Evolutionary conservation across 805 yeast species (phyloP), one percentile per base, ranked within the genome.

Genomic region (Schizosaccharomyces japonicus): DNA sequence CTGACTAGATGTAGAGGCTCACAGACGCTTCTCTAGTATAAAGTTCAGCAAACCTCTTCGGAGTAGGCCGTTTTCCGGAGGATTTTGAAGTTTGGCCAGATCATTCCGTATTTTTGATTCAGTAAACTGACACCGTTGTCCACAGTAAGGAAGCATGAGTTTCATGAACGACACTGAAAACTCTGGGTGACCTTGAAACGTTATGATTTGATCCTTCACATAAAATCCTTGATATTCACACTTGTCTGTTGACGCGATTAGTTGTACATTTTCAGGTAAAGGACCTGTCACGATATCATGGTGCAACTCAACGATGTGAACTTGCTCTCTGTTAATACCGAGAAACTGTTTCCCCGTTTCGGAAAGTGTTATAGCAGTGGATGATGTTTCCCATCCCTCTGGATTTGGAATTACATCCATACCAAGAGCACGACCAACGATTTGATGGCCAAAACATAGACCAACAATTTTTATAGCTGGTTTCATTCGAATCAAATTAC

Each of bases 161-260:
- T n/a, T n/a, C n/a, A n/a, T n/a, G n/a, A n/a, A n/a, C n/a, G n/a
- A n/a, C n/a, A n/a, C n/a, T n/a, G n/a, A n/a, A 56, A 80, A 84
- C 58, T 84, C 95, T 0, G 95, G 95, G 56, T 84, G 95, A 0
- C 94, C 94, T 60, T 84, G 95, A 53, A 83, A 71, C 0, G 90
- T 72, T 21, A 84, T 60, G 5, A 79, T 48, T 40, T 68, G 65
- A 21, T 65, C 57, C 0, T 68, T 66, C 36, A 71, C 69, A 49
- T 70, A 70, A 27, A 80, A 62, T 0, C 93, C 92, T 61, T 84
- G 95, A 31, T 71, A 62, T 1, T 61, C 55, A 52, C 93, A 78
- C 36, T 60, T 65, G 0, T 65, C 59, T 5, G 78, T 70, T 4
- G 69, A 59, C 0, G 61, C 92, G 79, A 58, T 76, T 62, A 51